Percentiles rank a stretch among this genome's conserved stretches.
These are phyloP conservation scores for Ustanciosporium gigantosporum DNA, from an alignment of 1,284 basidiomycete genomes.

Conservation along the genomic window DNA sequence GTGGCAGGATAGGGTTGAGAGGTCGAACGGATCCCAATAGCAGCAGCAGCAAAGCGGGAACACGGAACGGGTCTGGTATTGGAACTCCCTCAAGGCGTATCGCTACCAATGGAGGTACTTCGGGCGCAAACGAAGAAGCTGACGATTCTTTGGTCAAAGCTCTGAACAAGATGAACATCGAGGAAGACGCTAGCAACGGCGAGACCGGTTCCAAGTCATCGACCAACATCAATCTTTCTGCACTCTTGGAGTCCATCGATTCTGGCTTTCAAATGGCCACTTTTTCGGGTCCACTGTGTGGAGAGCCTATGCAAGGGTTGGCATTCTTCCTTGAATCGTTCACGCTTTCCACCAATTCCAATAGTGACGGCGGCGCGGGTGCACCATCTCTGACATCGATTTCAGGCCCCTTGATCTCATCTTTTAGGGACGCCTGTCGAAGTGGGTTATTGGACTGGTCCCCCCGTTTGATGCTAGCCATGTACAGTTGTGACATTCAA, in stretches of 20 bases:
- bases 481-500: conserved; percentile 99
- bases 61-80: conserved; percentile 14
- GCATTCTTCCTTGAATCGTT: conserved; percentile 85
- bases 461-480: conserved; percentile 91
- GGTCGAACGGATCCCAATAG: conserved; percentile 31
- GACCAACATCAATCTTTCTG: conserved; percentile 6
- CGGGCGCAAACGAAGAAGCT: not conserved
- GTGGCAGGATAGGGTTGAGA: conserved; percentile 8
- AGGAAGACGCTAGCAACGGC: conserved; percentile 8
- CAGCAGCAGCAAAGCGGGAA: conserved; percentile 8
- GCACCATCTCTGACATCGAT: conserved; percentile 72
- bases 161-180: conserved; percentile 11
- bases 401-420: conserved; percentile 84
- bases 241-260: conserved; percentile 68
- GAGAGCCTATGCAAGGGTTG: conserved; percentile 91
- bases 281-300: conserved; percentile 90
- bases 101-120: not conserved
- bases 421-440: conserved; percentile 84
- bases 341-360: conserved; percentile 13
- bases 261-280: conserved; percentile 93
- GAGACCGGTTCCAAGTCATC: not conserved
- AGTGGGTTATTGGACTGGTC: conserved; percentile 94
- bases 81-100: conserved; percentile 17
- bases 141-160: conserved; percentile 18
- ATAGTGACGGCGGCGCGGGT: conserved; percentile 65